Evolutionary conservation across 495 filamentous ascomycete genomes (phyloP), one percentile per base, ranked within the genome.

Genomic region (Hyphodiscus hymeniophilus): DNA sequence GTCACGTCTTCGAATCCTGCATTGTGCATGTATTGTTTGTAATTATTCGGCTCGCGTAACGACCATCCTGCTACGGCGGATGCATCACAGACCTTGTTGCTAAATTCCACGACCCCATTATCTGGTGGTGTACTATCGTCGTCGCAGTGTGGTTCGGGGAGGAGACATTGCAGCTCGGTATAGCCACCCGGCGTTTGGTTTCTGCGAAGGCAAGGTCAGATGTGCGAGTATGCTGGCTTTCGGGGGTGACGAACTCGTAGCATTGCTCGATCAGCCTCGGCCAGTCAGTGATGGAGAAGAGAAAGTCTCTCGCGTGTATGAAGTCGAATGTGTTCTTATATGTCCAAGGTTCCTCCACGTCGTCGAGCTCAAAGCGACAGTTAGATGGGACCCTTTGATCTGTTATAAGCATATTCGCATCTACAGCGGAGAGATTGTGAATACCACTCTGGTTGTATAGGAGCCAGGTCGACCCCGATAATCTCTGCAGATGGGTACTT

Each of bases 1-100:
- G 56, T 36, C 4, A 69, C 55, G 32, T 65, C 59, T 7, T 48
- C 54, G 28, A 68, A 69, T 1, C 66, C 69, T 0, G 67, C 67
- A 8, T 45, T 54, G n/a, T 58, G 42, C 41, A 66, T 50, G 2
- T 60, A 45, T 13, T 20, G 20, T 26, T 38, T 41, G 21, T 38
- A 57, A 5, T 44, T 17, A 23, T 48, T 33, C 10, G 26, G 38
- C 18, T 42, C 50, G 3, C 21, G 11, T 8, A 53, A 18, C 0
- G 43, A 38, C 17, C 20, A 47, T 8, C 38, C 45, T 6, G 16
- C 21, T 7, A 42, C 30, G 20, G 18, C 41, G 7, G 45, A 49
- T 11, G 49, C 45, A 10, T 49, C 50, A 2, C 30, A 17, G 5
- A 33, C n/a, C 13, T 36, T 26, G 5, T 45, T 30, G 23, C 28